Evolutionary conservation across 371 early-diverging fungal genomes (phyloP).

Genomic region (Rhizomucor pusillus): DNA sequence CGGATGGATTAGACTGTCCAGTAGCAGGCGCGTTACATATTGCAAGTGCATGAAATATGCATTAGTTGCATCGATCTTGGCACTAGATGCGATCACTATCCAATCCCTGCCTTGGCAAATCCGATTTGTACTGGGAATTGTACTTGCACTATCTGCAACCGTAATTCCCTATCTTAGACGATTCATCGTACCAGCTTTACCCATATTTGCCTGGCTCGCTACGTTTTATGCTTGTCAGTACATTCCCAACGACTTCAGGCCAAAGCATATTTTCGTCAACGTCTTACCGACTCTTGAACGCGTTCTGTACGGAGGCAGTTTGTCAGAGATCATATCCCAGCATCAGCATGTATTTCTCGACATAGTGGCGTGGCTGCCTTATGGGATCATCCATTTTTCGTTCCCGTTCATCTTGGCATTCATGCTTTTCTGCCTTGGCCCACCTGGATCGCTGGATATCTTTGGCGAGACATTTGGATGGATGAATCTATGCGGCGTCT

Average conservation of each 20-base stretch:
- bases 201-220: conserved; percentile 63
- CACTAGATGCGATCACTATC: conserved; percentile 24
- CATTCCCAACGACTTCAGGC: conserved; percentile 56
- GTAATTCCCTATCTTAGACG: conserved; percentile 39
- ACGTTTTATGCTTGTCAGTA: conserved; percentile 65
- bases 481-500: conserved; percentile 68
- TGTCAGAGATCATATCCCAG: conserved; percentile 60
- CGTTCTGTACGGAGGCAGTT: conserved; percentile 66
- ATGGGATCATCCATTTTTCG: conserved; percentile 70
- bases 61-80: conserved; percentile 16
- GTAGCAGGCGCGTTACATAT: background rate
- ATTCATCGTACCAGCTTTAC: conserved; percentile 55
- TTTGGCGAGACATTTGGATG: conserved; percentile 66
- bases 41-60: conserved; percentile 17
- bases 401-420: conserved; percentile 57
- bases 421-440: conserved; percentile 49
- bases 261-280: conserved; percentile 64
- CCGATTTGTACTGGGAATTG: conserved; percentile 14
- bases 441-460: conserved; percentile 49
- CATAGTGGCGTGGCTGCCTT: conserved; percentile 69
- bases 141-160: conserved; percentile 17
- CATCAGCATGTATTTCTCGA: conserved; percentile 54
- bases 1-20: too few species aligned
- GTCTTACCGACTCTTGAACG: conserved; percentile 68
- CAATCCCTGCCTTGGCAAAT: conserved; percentile 19